Conservation (phyloP, 2,329 filamentous ascomycete genomes). For the Fusarium pininemorale region DNA sequence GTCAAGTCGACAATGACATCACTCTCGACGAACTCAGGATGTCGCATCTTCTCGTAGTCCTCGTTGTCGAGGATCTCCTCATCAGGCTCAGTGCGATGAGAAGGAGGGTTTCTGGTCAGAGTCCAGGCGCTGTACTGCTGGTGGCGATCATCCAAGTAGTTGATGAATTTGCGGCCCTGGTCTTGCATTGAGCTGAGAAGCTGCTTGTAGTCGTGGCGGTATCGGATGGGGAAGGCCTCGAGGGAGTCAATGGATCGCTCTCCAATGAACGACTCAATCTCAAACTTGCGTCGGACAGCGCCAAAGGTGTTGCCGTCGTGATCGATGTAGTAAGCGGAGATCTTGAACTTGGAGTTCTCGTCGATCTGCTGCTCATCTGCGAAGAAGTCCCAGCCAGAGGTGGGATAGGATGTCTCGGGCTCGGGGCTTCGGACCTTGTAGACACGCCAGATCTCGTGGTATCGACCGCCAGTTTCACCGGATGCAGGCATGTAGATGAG, state of each 20-base stretch:
- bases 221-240: conserved; percentile 52
- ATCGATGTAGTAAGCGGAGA: conserved; percentile 55
- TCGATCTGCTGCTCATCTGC: conserved; percentile 45
- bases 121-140: conserved; percentile 55
- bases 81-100: conserved; percentile 39
- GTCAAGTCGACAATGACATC: conserved; percentile 56
- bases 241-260: conserved; percentile 51
- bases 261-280: conserved; percentile 49
- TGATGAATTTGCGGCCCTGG: conserved; percentile 48
- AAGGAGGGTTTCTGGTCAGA: conserved; percentile 50
- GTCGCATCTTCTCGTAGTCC: conserved; percentile 48
- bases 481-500: conserved; percentile 52
- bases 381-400: conserved; percentile 49
- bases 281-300: conserved; percentile 50
- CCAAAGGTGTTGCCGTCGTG: conserved; percentile 52
- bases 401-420: conserved; percentile 43
- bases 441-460: conserved; percentile 53
- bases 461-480: conserved; percentile 48
- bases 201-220: conserved; percentile 47
- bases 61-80: conserved; percentile 46
- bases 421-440: conserved; percentile 47
- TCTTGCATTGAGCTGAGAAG: conserved; percentile 46
- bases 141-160: conserved; percentile 49
- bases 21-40: conserved; percentile 53
- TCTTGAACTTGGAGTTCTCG: conserved; percentile 46